Conservation (phyloP, 345 rosid species). For the Moricandia moricandioides region DNA sequence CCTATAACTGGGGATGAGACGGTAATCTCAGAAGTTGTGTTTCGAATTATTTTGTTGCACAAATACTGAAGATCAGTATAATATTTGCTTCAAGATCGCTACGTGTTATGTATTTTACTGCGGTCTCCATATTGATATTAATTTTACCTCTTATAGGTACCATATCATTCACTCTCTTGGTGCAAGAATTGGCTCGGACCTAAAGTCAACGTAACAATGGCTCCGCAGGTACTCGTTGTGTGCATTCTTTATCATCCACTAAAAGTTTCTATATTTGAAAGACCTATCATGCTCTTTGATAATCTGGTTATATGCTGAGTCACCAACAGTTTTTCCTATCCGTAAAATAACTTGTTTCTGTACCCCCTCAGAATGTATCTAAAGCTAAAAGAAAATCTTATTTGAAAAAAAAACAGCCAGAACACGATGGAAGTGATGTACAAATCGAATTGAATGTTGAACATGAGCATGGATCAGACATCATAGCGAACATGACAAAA, state of each 20-base stretch:
- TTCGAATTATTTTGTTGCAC: conserved; percentile 6
- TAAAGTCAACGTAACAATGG: conserved; percentile 81
- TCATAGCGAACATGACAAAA: conserved; percentile 86
- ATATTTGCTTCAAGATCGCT: neutral
- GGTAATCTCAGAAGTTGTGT: conserved; percentile 44
- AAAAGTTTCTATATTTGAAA: neutral
- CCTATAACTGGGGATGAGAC: conserved; percentile 91
- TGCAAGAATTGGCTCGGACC: conserved; percentile 98
- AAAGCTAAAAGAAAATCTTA: neutral
- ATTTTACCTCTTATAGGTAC: conserved; percentile 52
- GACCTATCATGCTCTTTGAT: neutral
- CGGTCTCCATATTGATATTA: neutral
- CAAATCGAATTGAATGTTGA: conserved; percentile 77
- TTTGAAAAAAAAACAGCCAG: conserved; percentile 56
- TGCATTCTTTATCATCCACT: neutral
- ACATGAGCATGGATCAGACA: conserved; percentile 66
- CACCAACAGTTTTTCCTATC: neutral
- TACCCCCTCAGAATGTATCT: neutral
- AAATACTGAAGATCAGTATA: neutral
- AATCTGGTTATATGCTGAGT: conserved; percentile 5
- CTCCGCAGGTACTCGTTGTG: conserved; percentile 80
- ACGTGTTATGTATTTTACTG: neutral
- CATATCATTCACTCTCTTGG: conserved; percentile 93
- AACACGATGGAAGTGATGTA: conserved; percentile 92
- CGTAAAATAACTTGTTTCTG: neutral